Conservation (phyloP, 1,139 yeast genomes). For the Suhomyces atakaporum region DNA sequence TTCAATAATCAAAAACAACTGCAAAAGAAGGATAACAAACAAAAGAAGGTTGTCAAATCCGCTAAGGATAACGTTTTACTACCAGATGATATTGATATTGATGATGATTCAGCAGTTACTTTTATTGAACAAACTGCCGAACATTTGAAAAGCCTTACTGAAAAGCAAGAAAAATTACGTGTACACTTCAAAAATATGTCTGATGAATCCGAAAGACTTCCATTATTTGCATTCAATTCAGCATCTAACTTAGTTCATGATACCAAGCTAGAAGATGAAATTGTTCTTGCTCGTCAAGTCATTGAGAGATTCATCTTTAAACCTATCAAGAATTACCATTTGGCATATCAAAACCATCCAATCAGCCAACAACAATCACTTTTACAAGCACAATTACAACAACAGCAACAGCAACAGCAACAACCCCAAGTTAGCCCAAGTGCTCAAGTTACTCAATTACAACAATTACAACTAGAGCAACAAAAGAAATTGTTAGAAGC, state of each 20-base stretch:
- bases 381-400: slow-evolving; percentile 25
- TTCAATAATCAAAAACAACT: slow-evolving; percentile 45
- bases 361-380: slow-evolving; percentile 43
- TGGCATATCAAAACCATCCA: slow-evolving; percentile 51
- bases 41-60: slow-evolving; percentile 28
- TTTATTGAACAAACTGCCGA: slow-evolving; percentile 42
- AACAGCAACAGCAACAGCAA: slow-evolving; percentile 21
- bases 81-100: slow-evolving; percentile 45
- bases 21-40: slow-evolving; percentile 32
- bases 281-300: slow-evolving; percentile 40
- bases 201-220: slow-evolving; percentile 26
- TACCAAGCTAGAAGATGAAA: slow-evolving; percentile 40
- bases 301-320: slow-evolving; percentile 45
- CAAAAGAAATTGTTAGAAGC: slow-evolving; percentile 29
- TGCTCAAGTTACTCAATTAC: slow-evolving; percentile 25
- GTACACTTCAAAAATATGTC: slow-evolving; percentile 35
- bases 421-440: slow-evolving; percentile 21
- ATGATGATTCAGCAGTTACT: slow-evolving; percentile 38
- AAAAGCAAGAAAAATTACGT: slow-evolving; percentile 33
- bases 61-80: slow-evolving; percentile 29
- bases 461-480: slow-evolving; percentile 32
- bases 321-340: slow-evolving; percentile 50
- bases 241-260: slow-evolving; percentile 22
- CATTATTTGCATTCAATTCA: slow-evolving; percentile 42
- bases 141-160: slow-evolving; percentile 33